phyloP scores from a whole-genome alignment of 441 rosid species.

The Flueggea neowawraea region DNA sequence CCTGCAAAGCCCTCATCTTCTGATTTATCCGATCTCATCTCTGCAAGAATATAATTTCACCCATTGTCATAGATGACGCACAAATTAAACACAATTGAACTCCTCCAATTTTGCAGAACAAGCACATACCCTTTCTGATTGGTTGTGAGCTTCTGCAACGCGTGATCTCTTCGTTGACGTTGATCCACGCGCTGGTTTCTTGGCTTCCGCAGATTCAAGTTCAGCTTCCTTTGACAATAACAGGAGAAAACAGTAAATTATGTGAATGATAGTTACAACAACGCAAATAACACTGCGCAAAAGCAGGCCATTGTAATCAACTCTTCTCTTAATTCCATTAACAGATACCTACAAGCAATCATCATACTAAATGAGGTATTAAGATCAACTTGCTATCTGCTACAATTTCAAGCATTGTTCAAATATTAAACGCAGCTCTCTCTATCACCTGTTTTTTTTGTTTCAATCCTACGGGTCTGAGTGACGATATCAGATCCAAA shows the following conservation, averaged over 20 bases:
- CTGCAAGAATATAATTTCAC: constrained; percentile 28
- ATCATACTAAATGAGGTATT: no score
- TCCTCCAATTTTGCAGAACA: not conserved
- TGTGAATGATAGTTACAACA: not conserved
- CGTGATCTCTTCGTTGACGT: constrained; percentile 76
- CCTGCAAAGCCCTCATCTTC: constrained; percentile 81
- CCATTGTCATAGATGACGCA: constrained; percentile 12
- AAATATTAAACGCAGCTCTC: no score
- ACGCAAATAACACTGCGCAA: not conserved
- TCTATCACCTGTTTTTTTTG: no score
- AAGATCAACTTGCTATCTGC: no score
- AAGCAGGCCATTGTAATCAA: no score
- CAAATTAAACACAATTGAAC: constrained; percentile 1
- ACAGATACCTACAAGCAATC: no score
- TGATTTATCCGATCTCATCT: constrained; percentile 87
- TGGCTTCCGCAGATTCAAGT: constrained; percentile 46
- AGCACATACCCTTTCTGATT: constrained; percentile 80
- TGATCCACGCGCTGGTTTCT: constrained; percentile 57
- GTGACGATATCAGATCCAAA: no score
- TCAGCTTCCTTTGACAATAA: constrained; percentile 45
- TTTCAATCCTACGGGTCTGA: no score
- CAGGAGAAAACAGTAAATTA: not conserved
- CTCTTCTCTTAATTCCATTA: no score
- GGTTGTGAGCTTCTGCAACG: constrained; percentile 94
- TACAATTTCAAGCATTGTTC: no score